Base-by-base conservation (phyloP, 2,329 filamentous ascomycete species). In the Purpureocillium lavendulum region DNA sequence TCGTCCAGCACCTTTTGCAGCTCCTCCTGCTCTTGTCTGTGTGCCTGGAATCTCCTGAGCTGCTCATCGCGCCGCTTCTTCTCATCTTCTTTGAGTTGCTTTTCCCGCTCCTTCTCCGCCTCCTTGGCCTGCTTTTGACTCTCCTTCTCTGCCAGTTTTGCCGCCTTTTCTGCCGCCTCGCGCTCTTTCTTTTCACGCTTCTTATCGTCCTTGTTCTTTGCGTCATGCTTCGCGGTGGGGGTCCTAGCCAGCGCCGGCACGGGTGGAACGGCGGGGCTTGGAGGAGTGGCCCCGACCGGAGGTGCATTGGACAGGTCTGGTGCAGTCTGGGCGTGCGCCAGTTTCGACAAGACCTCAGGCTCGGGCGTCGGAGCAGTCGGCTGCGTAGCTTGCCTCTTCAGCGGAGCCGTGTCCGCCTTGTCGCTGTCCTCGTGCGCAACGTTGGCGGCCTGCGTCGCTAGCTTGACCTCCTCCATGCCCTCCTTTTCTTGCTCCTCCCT, bases 401-500 rank as follows among this genome's bases (percentile, higher is more conserved):
- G 50, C 10, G 69, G 59, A 41, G 39, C 52, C 39, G 44, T 54
- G 13, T 75, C 74, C 33, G 63, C 62, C 49, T 65, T 55, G 37
- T 69, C 67, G 12, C 63, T 62, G 33, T 69, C 60, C 33, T 68
- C 71, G 31, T 71, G 62, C 3, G 72, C 71, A 16, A 77, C 56
- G 38, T 70, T 72, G n/a, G 76, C 75, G 35, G 73, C 70, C 53
- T 76, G 64, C 47, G 68, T 71, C 40, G 71, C 70, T 50, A 76
- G 60, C 53, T 69, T 69, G 40, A 74, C 71, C 54, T 80, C 83
- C 59, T 72, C 80, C 53, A 70, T 63, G 10, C 82, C 82, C 58
- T 95, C 88, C 35, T 78, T 82, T 52, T 94, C 88, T 57, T 94
- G 84, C 61, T 97, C 89, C 41, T 80, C 81, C 44, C 74, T 66